Evolutionary conservation across 306 rosid species (phyloP).

Genomic region (Acmispon strigosus): DNA sequence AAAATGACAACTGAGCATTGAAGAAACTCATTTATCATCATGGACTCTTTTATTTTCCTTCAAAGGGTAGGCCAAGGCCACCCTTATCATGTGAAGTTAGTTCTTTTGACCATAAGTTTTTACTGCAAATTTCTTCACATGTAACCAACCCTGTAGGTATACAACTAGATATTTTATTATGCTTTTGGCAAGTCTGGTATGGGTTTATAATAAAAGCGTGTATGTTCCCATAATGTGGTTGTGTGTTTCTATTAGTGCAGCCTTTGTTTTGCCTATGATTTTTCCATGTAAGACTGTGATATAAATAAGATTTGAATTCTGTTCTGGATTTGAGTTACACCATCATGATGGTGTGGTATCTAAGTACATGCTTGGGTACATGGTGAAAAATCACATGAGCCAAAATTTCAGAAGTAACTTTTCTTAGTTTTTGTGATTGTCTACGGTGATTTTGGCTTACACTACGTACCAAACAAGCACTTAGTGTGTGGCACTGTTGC

Average conservation of each 20-base stretch:
- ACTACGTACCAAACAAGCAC: no score
- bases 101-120: conserved; percentile 10
- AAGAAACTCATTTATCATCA: not conserved
- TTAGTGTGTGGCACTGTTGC: not conserved
- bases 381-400: no score
- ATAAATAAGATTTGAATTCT: conserved; percentile 34
- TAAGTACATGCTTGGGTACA: no score
- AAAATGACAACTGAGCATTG: conserved; percentile 6
- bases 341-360: not conserved
- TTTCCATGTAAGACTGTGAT: conserved; percentile 32
- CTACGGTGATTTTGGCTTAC: no score
- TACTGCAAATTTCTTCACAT: conserved; percentile 25
- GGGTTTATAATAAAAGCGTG: conserved; percentile 34
- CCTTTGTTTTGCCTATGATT: not conserved
- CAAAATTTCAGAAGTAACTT: no score
- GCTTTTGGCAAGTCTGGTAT: conserved; percentile 15
- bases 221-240: conserved; percentile 19
- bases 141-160: conserved; percentile 22
- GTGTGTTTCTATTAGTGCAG: conserved; percentile 10
- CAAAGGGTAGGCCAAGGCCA: not conserved
- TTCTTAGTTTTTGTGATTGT: no score
- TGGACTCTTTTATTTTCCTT: not conserved
- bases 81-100: conserved; percentile 26
- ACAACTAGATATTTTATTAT: conserved; percentile 22
- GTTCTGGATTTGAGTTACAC: not conserved